Evolutionary conservation across 1,284 basidiomycete species (phyloP), one percentile per base, ranked within the genome.

Genomic region (Abortiporus biennis): DNA sequence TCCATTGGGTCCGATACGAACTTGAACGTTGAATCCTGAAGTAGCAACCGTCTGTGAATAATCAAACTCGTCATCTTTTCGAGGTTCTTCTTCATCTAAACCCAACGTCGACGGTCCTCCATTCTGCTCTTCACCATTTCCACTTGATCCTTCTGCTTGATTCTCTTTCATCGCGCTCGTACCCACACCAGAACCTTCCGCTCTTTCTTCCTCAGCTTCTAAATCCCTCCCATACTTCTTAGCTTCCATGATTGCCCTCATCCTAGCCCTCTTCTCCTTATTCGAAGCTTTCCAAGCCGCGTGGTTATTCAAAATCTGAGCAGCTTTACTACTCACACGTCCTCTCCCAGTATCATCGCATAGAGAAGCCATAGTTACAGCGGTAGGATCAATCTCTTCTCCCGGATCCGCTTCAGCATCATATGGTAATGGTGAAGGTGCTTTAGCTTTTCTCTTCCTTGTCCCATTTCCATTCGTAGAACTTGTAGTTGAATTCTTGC

Each of bases 1-100:
- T 36, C 88, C 88, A 53, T 84, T 85, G 2, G 86, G 80, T 6
- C 85, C 85, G 46, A 90, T 81, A 22, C 86, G 77, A 48, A 92
- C 76, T 62, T 89, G 86, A 9, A 85, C 85, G 48, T 80, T 88
- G 54, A 74, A 86, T n/a, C 78, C 75, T 52, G 78, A 85, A 2
- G 79, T 76, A 3, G 77, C 58, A 50, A 87, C 52, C 29, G 72
- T 59, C 54, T 84, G 69, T 4, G 70, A 65, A 53, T 88, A 88
- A 52, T 87, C 82, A 48, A 85, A 86, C 27, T 8, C n/a, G 34
- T 72, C 71, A 4, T 40, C 45, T 33, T 46, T 46, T 15, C 40
- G 40, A 12, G 39, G 48, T 11, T 43, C 48, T 16, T 52, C 52
- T 1, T 36, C 41, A 3, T 21, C 32, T n/a, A 38, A 20, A n/a